Conservation (phyloP, 1,284 basidiomycete genomes). For the Rhodotorula glutinis region DNA sequence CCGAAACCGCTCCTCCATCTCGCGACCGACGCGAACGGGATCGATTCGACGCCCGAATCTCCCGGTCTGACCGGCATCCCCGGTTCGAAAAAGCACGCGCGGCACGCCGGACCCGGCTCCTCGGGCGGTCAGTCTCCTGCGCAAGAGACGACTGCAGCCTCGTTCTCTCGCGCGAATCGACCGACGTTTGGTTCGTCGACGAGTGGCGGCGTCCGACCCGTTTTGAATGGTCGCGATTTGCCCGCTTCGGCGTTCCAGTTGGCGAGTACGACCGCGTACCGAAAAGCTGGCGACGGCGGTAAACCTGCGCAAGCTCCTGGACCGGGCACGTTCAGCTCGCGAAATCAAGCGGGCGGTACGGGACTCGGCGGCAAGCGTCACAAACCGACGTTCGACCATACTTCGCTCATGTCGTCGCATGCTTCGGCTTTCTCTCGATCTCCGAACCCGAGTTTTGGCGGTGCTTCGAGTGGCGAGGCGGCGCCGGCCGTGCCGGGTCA, state of each 20-base stretch:
- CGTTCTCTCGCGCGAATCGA: not conserved
- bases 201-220: constrained; percentile 37
- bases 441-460: not conserved
- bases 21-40: not conserved
- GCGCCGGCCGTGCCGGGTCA: no score
- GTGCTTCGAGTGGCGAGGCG: no score
- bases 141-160: not conserved
- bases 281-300: constrained; percentile 8
- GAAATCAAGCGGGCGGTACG: not conserved
- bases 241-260: constrained; percentile 64
- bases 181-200: not conserved
- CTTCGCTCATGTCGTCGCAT: not conserved
- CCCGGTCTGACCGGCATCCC: not conserved
- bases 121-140: not conserved
- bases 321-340: no score
- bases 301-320: no score
- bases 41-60: not conserved
- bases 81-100: constrained; percentile 30
- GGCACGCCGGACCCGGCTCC: not conserved
- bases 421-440: not conserved
- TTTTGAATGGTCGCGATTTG: constrained; percentile 60
- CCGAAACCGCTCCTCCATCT: no score
- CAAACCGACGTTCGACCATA: not conserved
- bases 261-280: constrained; percentile 54
- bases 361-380: not conserved